Evolutionary conservation across 768 basidiomycete genomes (phyloP).

Genomic region (Psilocybe tampanensis): DNA sequence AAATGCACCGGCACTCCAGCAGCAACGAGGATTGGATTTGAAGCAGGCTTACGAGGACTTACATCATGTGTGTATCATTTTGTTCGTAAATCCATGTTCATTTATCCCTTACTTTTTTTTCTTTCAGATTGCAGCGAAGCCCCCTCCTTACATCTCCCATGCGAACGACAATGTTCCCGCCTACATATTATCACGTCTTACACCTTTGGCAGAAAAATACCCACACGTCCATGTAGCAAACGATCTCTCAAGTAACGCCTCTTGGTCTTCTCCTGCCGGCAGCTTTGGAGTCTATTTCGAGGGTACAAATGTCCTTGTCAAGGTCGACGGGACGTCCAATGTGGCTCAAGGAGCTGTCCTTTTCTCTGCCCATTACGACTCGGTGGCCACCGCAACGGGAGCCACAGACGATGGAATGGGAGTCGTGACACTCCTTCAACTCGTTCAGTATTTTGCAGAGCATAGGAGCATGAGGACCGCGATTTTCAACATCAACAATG

Average conservation of each 20-base stretch:
- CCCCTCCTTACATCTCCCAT: conserved; percentile 80
- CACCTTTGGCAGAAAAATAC: conserved; percentile 42
- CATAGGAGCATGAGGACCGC: conserved; percentile 60
- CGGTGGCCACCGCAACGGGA: conserved; percentile 74
- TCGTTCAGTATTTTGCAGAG: conserved; percentile 56
- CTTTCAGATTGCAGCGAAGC: conserved; percentile 59
- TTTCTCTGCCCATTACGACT: conserved; percentile 78
- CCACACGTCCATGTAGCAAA: conserved; percentile 43
- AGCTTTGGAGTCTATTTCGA: conserved; percentile 56
- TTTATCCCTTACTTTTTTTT: too few relatives aligned
- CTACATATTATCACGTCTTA: conserved; percentile 59
- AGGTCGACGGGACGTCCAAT: conserved; percentile 40
- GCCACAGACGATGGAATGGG: conserved; percentile 83
- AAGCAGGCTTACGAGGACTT: conserved; percentile 61
- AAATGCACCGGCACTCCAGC: conserved; percentile 35
- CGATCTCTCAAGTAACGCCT: conserved; percentile 46
- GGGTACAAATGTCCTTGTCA: conserved; percentile 68
- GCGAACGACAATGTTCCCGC: conserved; percentile 68
- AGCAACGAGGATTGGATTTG: conserved; percentile 49
- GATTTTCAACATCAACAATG: conserved; percentile 86
- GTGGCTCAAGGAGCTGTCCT: conserved; percentile 1
- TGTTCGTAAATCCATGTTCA: neutral
- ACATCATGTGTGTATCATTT: conserved; percentile 41
- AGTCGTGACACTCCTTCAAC: conserved; percentile 62
- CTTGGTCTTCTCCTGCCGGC: conserved; percentile 35